These are phyloP conservation scores for Raphidocelis subcapitata DNA, from an alignment of 139 green algal species.

Conservation along the genomic window DNA sequence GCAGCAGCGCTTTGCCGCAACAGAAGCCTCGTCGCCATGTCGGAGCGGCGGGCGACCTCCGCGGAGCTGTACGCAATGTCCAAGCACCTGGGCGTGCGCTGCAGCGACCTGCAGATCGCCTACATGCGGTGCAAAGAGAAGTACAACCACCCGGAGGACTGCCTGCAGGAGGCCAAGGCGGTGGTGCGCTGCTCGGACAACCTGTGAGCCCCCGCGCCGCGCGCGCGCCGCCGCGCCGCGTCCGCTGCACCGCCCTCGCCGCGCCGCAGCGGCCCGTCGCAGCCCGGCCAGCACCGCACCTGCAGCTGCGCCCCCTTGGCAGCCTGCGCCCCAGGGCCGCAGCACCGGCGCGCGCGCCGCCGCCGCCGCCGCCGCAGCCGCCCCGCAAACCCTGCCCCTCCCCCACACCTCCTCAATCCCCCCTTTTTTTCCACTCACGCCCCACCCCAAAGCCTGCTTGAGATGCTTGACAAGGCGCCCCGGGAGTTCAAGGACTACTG, in stretches of 20 bases:
- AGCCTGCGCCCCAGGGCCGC: too few species aligned
- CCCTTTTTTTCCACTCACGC: too few species aligned
- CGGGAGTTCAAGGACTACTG: slow-evolving; percentile 31
- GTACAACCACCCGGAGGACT: slow-evolving; percentile 36
- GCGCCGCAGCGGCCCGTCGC: too few species aligned
- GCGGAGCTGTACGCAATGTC: slow-evolving; percentile 33
- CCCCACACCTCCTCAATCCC: too few species aligned
- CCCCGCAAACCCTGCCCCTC: not conserved
- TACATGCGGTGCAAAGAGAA: slow-evolving; percentile 35
- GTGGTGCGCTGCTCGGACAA: slow-evolving; percentile 29
- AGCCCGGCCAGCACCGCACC: too few species aligned
- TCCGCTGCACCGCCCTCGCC: too few species aligned
- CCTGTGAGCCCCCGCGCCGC: slow-evolving; percentile 13
- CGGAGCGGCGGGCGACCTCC: slow-evolving; percentile 20
- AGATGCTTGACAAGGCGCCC: slow-evolving; percentile 30
- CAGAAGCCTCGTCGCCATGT: not conserved
- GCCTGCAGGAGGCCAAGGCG: slow-evolving; percentile 32
- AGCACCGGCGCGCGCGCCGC: not conserved
- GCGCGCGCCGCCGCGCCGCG: too few species aligned
- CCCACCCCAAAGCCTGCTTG: slow-evolving; percentile 8
- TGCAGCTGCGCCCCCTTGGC: too few species aligned
- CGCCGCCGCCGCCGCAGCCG: not conserved
- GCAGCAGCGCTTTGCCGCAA: not conserved
- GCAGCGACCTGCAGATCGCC: slow-evolving; percentile 10
- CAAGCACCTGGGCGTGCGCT: slow-evolving; percentile 28